Base-by-base conservation (phyloP, 306 rosid genomes). In the Vigna reflexopilosa region DNA sequence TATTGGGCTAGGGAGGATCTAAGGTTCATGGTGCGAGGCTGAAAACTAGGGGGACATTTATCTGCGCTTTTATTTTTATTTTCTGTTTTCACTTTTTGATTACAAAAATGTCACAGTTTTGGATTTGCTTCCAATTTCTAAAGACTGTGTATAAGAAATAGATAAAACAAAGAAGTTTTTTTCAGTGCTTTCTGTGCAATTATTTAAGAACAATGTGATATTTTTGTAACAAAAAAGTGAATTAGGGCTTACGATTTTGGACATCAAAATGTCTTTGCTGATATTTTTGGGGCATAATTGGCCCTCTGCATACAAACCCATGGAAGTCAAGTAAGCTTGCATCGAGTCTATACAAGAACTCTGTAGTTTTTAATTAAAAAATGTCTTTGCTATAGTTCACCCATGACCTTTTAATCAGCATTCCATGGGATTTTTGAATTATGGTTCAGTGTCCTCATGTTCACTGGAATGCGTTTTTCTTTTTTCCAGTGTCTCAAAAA, bases 401-500 rank as follows among this genome's bases (percentile, higher is more conserved):
- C 36, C 51, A 58, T 70, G 66, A 19, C 58, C 59, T 24, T 15
- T 67, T 76, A 65, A 38, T 16, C 64, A 73, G 65, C 64, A 38
- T 63, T 36, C 17, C 26, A 26, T 30, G 9, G 32, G 7, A 42
- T 28, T 66, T 36, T 55, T 32, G 54, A 40, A 66, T 19, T 36
- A 47, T 50, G 73, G 36, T 80, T 38, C 67, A 34, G 67, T 48
- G 75, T 72, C 61, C 70, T 70, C 77, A 57, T 72, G 80, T 63
- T 82, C 67, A 79, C 83, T 42, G 63, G 32, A 14, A 73, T 30
- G 13, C 32, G 10, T 9, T 50, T 83, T 77, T 80, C 51, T 73
- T 87, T 85, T 30, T 76, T 62, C 56, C 89, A 93, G 98, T 77
- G 85, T 81, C 34, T 85, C 85, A 12, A 83, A 87, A 77, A 84